Conservation (phyloP, 164 flowering plant species). For the Santalum album region DNA sequence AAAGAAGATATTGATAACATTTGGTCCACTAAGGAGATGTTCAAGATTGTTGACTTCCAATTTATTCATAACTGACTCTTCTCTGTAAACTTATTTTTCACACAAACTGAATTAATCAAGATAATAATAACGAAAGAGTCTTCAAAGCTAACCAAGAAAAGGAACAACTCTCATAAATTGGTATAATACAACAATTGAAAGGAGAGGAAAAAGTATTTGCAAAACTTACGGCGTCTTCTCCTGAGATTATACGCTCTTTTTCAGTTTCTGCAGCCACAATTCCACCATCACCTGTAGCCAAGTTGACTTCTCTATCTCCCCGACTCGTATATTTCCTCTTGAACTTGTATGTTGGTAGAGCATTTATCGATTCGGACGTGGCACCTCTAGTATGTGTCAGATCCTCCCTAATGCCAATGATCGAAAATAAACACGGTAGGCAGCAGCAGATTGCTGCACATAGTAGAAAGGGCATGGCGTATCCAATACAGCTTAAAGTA, state of each 20-base stretch:
- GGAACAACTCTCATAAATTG: too few species aligned
- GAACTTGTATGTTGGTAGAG: constrained; percentile 75
- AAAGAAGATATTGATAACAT: too few species aligned
- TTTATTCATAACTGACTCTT: too few species aligned
- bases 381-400: constrained; percentile 70
- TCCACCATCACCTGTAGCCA: constrained; percentile 59
- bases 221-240: constrained; percentile 88
- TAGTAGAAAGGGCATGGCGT: constrained; percentile 93
- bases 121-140: too few species aligned
- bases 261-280: constrained; percentile 82
- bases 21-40: too few species aligned
- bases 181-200: too few species aligned
- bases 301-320: constrained; percentile 27
- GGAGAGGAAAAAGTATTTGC: too few species aligned
- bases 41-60: too few species aligned
- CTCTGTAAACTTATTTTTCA: too few species aligned
- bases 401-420: constrained; percentile 86
- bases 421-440: constrained; percentile 85
- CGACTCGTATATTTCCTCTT: constrained; percentile 44
- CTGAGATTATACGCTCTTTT: constrained; percentile 69
- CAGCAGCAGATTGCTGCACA: constrained; percentile 96
- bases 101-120: too few species aligned
- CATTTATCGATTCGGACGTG: constrained; percentile 62
- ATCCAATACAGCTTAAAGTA: constrained; percentile 86
- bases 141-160: too few species aligned